A percentile compares a stretch with the other conserved stretches of the same genome.
phyloP scores from a whole-genome alignment of 2,329 filamentous ascomycete genomes.

The Fusarium goolgardi region DNA sequence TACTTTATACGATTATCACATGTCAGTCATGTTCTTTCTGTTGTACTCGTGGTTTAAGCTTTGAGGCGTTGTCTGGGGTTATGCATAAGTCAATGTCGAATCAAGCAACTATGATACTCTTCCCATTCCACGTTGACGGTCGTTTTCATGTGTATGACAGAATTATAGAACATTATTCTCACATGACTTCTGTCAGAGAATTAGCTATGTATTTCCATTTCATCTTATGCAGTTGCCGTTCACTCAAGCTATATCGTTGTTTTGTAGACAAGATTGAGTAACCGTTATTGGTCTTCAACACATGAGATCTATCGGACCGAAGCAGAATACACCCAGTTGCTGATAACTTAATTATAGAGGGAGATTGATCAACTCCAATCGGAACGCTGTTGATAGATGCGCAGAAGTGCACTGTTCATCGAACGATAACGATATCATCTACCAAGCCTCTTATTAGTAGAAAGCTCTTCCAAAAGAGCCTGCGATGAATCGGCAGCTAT shows the following conservation, averaged over 20 bases:
- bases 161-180: fast-evolving
- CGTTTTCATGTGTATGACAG: not conserved
- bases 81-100: not conserved
- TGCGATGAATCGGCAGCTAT: not conserved
- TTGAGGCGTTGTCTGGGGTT: not conserved
- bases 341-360: not conserved
- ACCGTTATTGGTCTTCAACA: not conserved
- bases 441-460: not conserved
- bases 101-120: fast-evolving
- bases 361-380: not conserved
- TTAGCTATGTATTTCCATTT: fast-evolving
- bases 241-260: not conserved
- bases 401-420: not conserved
- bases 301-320: not conserved
- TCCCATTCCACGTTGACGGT: not conserved
- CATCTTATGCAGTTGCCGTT: too few species aligned
- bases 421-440: not conserved
- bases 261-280: not conserved
- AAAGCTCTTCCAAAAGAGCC: not conserved
- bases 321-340: not conserved
- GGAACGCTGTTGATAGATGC: not conserved
- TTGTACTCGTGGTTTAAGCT: not conserved
- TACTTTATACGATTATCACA: not conserved
- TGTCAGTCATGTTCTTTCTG: not conserved
- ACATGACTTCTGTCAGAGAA: fast-evolving